Conservation (phyloP, 306 rosid species). For the Cajanus cajan region DNA sequence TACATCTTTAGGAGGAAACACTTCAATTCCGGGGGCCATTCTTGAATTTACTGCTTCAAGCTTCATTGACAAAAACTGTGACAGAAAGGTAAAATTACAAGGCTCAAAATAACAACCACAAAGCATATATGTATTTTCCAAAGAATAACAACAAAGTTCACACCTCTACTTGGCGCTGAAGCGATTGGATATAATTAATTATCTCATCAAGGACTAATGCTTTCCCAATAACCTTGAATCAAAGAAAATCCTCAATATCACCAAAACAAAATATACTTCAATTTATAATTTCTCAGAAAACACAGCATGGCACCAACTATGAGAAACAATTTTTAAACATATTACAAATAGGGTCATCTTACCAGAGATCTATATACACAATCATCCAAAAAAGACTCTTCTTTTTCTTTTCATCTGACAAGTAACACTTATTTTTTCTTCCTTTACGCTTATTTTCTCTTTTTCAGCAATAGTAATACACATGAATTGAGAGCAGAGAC, state of each 20-base stretch:
- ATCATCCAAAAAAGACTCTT: slow-evolving; percentile 3
- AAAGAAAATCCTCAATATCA: no score
- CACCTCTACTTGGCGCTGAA: slow-evolving; percentile 94
- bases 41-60: slow-evolving; percentile 89
- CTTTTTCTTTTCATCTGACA: neutral
- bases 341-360: neutral
- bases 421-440: neutral
- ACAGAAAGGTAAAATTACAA: slow-evolving; percentile 26
- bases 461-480: neutral
- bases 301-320: neutral
- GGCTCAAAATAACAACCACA: neutral
- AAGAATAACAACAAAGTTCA: neutral
- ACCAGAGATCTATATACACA: neutral
- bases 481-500: neutral
- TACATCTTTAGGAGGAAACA: slow-evolving; percentile 80
- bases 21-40: slow-evolving; percentile 62
- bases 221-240: slow-evolving; percentile 87
- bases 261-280: neutral
- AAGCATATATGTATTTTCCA: neutral
- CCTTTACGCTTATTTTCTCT: neutral
- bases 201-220: slow-evolving; percentile 95
- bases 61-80: slow-evolving; percentile 94
- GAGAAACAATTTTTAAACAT: slow-evolving; percentile 5
- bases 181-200: slow-evolving; percentile 88
- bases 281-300: neutral